These are phyloP conservation scores for Primulina tabacum DNA, from an alignment of 257 asterid species.

Conservation along the genomic window DNA sequence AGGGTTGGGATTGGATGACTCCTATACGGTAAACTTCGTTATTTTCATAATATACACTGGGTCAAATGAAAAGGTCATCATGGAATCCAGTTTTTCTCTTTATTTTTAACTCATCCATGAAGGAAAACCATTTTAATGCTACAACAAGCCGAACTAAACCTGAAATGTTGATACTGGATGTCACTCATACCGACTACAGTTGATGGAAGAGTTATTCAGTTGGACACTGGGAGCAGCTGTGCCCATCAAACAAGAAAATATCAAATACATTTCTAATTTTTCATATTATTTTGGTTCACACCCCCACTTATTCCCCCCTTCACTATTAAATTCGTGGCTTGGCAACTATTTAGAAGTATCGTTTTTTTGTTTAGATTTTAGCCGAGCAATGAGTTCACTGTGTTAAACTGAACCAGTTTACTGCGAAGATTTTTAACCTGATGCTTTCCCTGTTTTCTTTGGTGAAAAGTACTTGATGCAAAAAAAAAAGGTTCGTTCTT, in stretches of 20 bases:
- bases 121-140: neutral
- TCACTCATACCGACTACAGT: neutral
- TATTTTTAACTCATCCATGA: neutral
- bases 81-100: neutral
- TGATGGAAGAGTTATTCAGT: neutral
- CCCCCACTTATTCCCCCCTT: neutral
- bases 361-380: neutral
- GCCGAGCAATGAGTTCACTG: neutral
- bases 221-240: neutral
- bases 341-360: neutral
- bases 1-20: constrained; percentile 99
- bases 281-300: neutral
- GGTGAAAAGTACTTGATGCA: neutral
- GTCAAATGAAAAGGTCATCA: constrained; percentile 15
- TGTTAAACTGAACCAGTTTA: neutral
- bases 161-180: neutral
- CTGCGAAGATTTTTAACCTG: neutral
- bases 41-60: constrained; percentile 17
- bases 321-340: neutral
- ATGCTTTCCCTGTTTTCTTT: neutral
- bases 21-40: constrained; percentile 68
- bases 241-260: neutral
- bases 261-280: neutral
- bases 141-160: neutral
- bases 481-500: no score